Evolutionary conservation across 371 early-diverging fungal genomes (phyloP), one percentile per base, ranked within the genome.

Genomic region (Actinomucor elegans): DNA sequence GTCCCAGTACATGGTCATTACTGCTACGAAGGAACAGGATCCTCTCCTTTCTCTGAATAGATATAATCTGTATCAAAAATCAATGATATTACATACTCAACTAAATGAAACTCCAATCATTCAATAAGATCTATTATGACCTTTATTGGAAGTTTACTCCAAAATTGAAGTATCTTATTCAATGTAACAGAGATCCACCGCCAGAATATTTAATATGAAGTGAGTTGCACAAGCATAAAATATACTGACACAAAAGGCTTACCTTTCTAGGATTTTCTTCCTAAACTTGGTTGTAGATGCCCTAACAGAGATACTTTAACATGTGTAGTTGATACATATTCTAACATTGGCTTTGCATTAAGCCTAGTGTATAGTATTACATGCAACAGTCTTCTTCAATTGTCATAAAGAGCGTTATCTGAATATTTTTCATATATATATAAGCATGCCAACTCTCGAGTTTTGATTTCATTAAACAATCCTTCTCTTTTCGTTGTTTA

Each of bases 181-280:
- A 47, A 34, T 15, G 12, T 35, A 32, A 21, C 33, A 33, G 33
- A 8, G 47, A 42, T 42, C 42, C 7, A 42, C 42, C 42, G 15
- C 23, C n/a, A 26, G 5, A 8, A 42, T 26, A 24, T n/a, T 11
- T 27, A 15, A 26, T 26, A 42, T 42, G 27, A 42, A 42, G 23
- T 42, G 15, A 42, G 37, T 49, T 17, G 27, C 7, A 49, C 49
- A 37, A 9, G 24, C 15, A 49, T 21, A 11, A 27, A 21, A 24
- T 26, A 18, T 15, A 18, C 20, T 35, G 15, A 12, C 32, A 31
- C 15, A 38, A 14, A 50, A 20, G 17, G 5, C 29, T 45, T 53
- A 43, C 54, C 28, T 21, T 36, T 35, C 12, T 36, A 18, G 37
- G 54, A 53, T 20, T 53, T 53, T 53, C 54, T 53, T 53, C 45